A percentile compares a stretch with the other conserved stretches of the same genome.
Conservation (phyloP, 208 protist genomes). For the Wallacemonas sp. region DNA sequence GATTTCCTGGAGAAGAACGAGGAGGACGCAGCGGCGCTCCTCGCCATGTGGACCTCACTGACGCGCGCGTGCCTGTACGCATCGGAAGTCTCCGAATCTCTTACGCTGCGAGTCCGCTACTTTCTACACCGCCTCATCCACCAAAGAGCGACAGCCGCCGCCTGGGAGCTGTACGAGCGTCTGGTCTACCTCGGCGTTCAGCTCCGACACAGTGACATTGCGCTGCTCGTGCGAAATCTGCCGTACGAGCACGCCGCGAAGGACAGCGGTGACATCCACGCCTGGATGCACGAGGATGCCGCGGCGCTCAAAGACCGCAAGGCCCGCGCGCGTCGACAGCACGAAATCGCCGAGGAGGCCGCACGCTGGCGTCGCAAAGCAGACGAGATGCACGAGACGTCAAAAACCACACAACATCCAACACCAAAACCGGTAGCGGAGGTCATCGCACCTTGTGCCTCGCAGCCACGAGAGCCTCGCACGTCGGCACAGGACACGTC, state of each 20-base stretch:
- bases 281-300: slow-evolving; percentile 21
- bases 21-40: slow-evolving; percentile 68
- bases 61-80: slow-evolving; percentile 76
- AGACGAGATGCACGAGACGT: not conserved
- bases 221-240: slow-evolving; percentile 69
- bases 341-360: not conserved
- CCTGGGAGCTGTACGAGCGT: slow-evolving; percentile 67
- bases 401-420: not conserved
- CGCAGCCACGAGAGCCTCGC: no score
- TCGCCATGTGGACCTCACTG: slow-evolving; percentile 83
- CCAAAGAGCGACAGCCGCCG: slow-evolving; percentile 56
- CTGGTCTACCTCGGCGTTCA: slow-evolving; percentile 71
- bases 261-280: slow-evolving; percentile 20
- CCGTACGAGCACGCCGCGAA: slow-evolving; percentile 65
- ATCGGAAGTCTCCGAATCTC: slow-evolving; percentile 68
- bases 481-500: not conserved
- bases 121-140: slow-evolving; percentile 74
- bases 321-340: not conserved
- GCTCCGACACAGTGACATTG: slow-evolving; percentile 63
- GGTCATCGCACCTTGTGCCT: no score
- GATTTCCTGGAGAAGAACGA: slow-evolving; percentile 69
- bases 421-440: not conserved
- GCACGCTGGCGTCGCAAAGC: slow-evolving; percentile 9
- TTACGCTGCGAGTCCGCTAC: slow-evolving; percentile 65
- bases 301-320: slow-evolving; percentile 25